Evolutionary conservation across 805 yeast species (phyloP).

Genomic region (Metschnikowia gruessii): DNA sequence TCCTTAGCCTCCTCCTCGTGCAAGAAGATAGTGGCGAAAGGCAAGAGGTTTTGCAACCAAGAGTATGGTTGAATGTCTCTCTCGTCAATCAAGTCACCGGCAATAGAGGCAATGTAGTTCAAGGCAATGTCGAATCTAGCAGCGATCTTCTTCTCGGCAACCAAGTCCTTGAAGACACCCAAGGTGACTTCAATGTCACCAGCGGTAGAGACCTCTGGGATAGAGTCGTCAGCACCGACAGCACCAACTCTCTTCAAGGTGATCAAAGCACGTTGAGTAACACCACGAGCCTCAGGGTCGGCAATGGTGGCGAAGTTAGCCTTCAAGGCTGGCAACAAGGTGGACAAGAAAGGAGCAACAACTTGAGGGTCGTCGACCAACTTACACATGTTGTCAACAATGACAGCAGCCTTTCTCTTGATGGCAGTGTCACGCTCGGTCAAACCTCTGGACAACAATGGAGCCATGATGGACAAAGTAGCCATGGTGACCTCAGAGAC

Average conservation of each 20-base stretch:
- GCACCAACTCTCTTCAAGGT: conserved; percentile 99
- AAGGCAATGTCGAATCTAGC: conserved; percentile 76
- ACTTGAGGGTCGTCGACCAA: conserved; percentile 99
- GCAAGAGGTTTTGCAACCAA: conserved; percentile 86
- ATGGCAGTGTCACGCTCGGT: conserved; percentile 99
- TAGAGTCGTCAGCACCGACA: conserved; percentile 80
- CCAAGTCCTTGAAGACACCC: conserved; percentile 71
- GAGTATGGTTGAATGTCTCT: conserved; percentile 85
- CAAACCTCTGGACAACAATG: conserved; percentile 97
- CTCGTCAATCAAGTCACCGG: conserved; percentile 99
- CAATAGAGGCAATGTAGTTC: conserved; percentile 89
- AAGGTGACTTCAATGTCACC: conserved; percentile 93
- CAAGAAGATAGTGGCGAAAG: conserved; percentile 93
- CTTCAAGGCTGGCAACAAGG: conserved; percentile 94
- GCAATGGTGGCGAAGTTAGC: conserved; percentile 94
- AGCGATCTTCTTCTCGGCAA: conserved; percentile 64
- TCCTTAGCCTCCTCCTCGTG: conserved; percentile 91
- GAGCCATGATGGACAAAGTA: conserved; percentile 98
- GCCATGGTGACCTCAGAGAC: conserved; percentile 99
- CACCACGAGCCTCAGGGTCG: conserved; percentile 99
- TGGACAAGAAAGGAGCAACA: conserved; percentile 98
- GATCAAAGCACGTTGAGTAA: conserved; percentile 93
- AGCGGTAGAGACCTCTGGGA: conserved; percentile 98
- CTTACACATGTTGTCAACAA: conserved; percentile 99
- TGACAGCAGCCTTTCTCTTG: conserved; percentile 99